These are phyloP conservation scores for Colletotrichum sidae DNA, from an alignment of 2,329 filamentous ascomycete species.

Conservation along the genomic window DNA sequence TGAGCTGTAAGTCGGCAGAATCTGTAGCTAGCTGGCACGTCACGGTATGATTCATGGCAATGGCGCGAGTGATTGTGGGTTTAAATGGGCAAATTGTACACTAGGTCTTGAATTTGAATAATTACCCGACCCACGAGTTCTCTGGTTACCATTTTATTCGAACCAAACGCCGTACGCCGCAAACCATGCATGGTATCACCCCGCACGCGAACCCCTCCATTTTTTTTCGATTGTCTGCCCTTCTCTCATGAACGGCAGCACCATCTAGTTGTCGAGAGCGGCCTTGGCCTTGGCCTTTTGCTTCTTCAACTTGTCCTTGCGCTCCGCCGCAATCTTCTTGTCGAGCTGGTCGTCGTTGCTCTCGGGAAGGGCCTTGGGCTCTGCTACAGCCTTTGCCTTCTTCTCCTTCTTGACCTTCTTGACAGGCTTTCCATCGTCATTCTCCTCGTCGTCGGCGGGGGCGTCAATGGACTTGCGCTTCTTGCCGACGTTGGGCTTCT, in stretches of 20 bases:
- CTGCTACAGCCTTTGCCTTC: not conserved
- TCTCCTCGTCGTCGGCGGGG: slow-evolving; percentile 45
- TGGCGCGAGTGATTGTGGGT: not conserved
- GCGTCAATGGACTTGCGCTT: slow-evolving; percentile 66
- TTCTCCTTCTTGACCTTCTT: slow-evolving; percentile 53
- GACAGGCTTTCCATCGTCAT: slow-evolving; percentile 49
- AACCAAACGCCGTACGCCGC: slow-evolving; percentile 39
- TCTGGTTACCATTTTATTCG: slow-evolving; percentile 28
- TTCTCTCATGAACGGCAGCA: slow-evolving; percentile 11
- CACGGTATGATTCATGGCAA: not conserved
- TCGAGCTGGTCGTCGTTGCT: slow-evolving; percentile 65
- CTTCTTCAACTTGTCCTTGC: slow-evolving; percentile 68
- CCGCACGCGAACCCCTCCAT: slow-evolving; percentile 19
- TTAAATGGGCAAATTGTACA: slow-evolving; percentile 30
- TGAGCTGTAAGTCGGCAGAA: slow-evolving; percentile 49
- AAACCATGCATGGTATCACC: slow-evolving; percentile 39
- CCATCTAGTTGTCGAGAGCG: slow-evolving; percentile 56
- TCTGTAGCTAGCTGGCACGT: too few relatives aligned
- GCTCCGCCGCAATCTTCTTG: slow-evolving; percentile 66
- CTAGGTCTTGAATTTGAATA: slow-evolving; percentile 27
- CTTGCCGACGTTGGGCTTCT: slow-evolving; percentile 73
- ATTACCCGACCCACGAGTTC: slow-evolving; percentile 24
- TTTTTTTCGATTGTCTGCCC: not conserved
- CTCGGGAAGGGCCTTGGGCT: slow-evolving; percentile 46
- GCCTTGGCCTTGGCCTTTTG: slow-evolving; percentile 69